Base-by-base conservation (phyloP, 805 yeast species). In the Pichia pseudocactophila region DNA sequence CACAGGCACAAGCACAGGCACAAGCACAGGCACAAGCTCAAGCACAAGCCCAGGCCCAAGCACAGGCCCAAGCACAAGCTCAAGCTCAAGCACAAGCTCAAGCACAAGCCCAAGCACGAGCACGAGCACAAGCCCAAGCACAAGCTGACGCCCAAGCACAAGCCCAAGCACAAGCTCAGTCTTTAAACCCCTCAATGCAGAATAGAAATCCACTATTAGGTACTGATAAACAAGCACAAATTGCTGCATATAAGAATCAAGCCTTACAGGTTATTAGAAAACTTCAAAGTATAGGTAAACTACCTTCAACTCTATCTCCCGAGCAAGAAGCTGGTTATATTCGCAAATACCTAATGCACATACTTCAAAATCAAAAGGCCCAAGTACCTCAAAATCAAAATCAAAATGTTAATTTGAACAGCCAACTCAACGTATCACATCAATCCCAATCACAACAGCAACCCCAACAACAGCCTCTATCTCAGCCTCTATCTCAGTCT, bases 291-390 rank as follows among this genome's bases (percentile, higher is more conserved):
- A 43, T 58, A 7, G 64, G 64, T 30, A 56, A 60, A 36, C 44
- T 63, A 12, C 61, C 65, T 9, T 41, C 55, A 10, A 54, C 53
- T 18, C 42, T 64, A 27, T 53, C 64, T 2, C 61, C 53, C 1
- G 66, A 61, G 37, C 65, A 64, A 42, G 64, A 63, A 34, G 58
- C 52, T 36, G 52, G 52, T n/a, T 64, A 59, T 42, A 57, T 61
- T 30, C 59, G 56, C 42, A 59, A 57, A 37, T 64, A 58, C 44
- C 44, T 64, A 39, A 48, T 55, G 34, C 65, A 61, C 39, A 42
- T 58, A 17, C 40, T 61, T 30, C 59, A 51, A 35, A 52, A 47
- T 39, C 45, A 31, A 30, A 38, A 37, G 7, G 16, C 15, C 13
- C 30, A 26, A 17, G 16, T n/a, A 11, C n/a, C 22, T n/a, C 34